Conservation (phyloP, 2,329 filamentous ascomycete species). For the Pseudogymnoascus sp. region DNA sequence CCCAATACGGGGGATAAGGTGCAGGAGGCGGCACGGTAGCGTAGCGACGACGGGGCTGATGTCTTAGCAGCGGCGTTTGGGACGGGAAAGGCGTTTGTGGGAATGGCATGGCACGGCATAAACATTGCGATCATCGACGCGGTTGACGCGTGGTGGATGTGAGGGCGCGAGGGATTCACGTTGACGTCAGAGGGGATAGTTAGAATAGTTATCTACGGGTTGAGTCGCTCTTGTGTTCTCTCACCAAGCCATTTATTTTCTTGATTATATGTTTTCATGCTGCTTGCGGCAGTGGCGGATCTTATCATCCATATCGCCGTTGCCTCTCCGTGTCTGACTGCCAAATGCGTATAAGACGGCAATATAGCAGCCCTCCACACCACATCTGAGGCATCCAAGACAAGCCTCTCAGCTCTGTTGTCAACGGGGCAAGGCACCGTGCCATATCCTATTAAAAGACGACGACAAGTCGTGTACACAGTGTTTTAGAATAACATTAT, state of each 20-base stretch:
- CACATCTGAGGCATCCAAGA: not conserved
- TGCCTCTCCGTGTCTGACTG: not conserved
- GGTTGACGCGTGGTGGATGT: not conserved
- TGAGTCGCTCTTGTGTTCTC: not conserved
- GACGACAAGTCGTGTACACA: not conserved
- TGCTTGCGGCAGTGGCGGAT: not conserved
- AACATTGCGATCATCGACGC: not conserved
- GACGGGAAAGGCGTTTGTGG: not conserved
- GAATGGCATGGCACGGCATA: not conserved
- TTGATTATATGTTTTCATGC: not conserved
- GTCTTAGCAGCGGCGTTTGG: slow-evolving; percentile 6
- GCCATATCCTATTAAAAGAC: not conserved
- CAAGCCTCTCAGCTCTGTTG: not conserved
- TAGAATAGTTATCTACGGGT: slow-evolving; percentile 6
- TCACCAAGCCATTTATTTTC: slow-evolving; percentile 6
- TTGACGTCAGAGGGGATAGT: not conserved
- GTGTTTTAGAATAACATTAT: not conserved
- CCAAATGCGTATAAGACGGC: not conserved
- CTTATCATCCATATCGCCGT: not conserved
- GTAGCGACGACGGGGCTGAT: not conserved
- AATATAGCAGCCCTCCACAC: not conserved
- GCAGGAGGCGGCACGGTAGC: slow-evolving; percentile 60
- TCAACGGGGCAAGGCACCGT: not conserved
- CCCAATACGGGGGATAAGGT: slow-evolving; percentile 65
- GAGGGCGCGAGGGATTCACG: not conserved